These are phyloP conservation scores for Salisapilia sapeloensis DNA, from an alignment of 352 stramenopile species.

Conservation along the genomic window DNA sequence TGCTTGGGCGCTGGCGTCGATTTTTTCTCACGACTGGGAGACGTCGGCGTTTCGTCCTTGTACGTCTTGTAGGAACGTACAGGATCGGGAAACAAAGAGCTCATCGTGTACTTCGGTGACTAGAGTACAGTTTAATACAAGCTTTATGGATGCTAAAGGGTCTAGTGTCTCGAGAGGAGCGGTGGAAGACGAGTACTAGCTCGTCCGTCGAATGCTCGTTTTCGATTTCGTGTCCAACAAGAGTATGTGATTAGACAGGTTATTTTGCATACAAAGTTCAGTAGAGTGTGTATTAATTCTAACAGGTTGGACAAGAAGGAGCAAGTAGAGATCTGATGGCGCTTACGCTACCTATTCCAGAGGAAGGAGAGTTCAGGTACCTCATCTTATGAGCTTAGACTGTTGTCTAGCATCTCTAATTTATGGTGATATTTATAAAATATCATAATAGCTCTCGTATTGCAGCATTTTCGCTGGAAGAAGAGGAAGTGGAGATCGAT, in stretches of 20 bases:
- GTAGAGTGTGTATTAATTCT: too few relatives aligned
- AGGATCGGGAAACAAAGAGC: constrained; percentile 50
- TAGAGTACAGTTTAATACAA: too few relatives aligned
- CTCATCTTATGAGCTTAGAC: neutral
- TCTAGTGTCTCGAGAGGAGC: too few relatives aligned
- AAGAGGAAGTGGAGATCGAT: constrained; percentile 6
- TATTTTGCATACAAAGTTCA: too few relatives aligned
- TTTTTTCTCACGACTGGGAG: constrained; percentile 1
- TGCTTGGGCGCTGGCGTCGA: neutral
- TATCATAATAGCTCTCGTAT: constrained; percentile 17
- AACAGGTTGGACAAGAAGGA: too few relatives aligned
- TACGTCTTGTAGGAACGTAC: constrained; percentile 56
- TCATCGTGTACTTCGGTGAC: too few relatives aligned
- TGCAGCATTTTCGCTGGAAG: constrained; percentile 14
- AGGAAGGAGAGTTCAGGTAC: constrained; percentile 39
- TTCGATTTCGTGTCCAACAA: too few relatives aligned
- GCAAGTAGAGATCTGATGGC: too few relatives aligned
- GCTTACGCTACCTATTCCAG: constrained; percentile 17
- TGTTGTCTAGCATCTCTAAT: neutral
- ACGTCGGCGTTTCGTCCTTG: constrained; percentile 14
- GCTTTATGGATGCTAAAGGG: too few relatives aligned
- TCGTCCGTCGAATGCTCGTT: too few relatives aligned
- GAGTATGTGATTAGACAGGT: too few relatives aligned
- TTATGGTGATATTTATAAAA: neutral
- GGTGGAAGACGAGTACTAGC: too few relatives aligned